Evolutionary conservation across 805 yeast species (phyloP), one percentile per base, ranked within the genome.

Genomic region (Pichia sporocuriosa): DNA sequence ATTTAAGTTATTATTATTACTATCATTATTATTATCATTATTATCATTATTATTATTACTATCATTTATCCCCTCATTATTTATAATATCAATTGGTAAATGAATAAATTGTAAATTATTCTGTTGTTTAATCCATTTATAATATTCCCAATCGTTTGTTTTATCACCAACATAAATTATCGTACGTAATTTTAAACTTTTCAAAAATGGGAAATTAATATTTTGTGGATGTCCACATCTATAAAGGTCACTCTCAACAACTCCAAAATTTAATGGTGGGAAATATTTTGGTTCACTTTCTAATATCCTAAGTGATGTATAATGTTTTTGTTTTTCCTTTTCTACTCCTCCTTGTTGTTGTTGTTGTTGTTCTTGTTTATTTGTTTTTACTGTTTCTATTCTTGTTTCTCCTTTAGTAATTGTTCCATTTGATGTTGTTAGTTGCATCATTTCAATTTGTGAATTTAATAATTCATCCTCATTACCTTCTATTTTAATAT

Each of bases 181-280:
- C 0, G 97, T 88, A 52, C 77, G 77, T 45, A 90, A 62, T 26
- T 77, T 68, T 37, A 93, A 63, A 23, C 79, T 81, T 50, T 73
- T 72, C 19, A 90, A 68, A 51, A 86, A 93, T n/a, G 81, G 76
- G 54, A 79, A 86, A 63, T 88, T 90, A 48, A 79, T 73, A 0
- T 86, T 84, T 68, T 87, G 84, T 1, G 98, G 98, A 56, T 89
- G 95, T 1, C 98, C 98, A 2, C 94, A 81, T 16, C 98, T 67
- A 59, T 89, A 90, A 11, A 90, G 76, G 6, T 84, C 80, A 43
- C 86, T 88, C 45, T 85, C 96, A 2, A 93, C 96, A 19, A 86
- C 75, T 1, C 95, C 76, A 55, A 90, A 90, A 61, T 87, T 89
- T 51, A 93, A 69, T 1, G 98, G 98, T 4, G 98, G 98, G 1